Evolutionary conservation across 495 filamentous ascomycete species (phyloP), one percentile per base, ranked within the genome.

Genomic region (Lepidopterella palustris): DNA sequence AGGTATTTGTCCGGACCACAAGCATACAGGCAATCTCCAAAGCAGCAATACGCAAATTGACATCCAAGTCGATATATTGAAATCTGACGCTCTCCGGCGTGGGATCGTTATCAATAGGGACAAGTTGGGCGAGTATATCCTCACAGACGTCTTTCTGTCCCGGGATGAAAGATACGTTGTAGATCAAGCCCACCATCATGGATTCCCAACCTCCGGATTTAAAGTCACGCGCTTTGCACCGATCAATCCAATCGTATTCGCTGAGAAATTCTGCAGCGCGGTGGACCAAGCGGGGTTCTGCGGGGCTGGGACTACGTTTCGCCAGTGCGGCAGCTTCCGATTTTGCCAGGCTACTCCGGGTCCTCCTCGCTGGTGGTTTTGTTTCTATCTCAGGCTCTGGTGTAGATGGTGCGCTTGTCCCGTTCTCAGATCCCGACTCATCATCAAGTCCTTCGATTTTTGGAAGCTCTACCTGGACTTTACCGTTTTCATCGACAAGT

Each of bases 1-100:
- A 82, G 1, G 86, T 84, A 68, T 87, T 88, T 2, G 92, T 96
- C 64, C 89, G 86, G 48, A 91, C 75, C n/a, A 86, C 88, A 49
- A 97, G 80, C 77, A 91, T 86, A 67, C 88, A 90, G 55, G 97
- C 80, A 20, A 93, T 90, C 73, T 97, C 86, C 28, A 97, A 78
- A 31, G 85, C 87, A 61, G 83, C 82, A 29, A 91, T 82, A 24
- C 92, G 85, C 49, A 88, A 74, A 68, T 97, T 96, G 66, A 96
- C 76, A 69, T 96, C 85, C 4, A 97, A 78, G 3, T 73, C 76
- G 3, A 79, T 72, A 69, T 96, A 98, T 60, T 86, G 85, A 48
- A 76, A 66, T 28, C 77, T 77, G 6, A 89, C 88, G 8, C 86
- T 91, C 70, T 89, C 82, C 63, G 45, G 23, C 10, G 81, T 87